These are phyloP conservation scores for Acanthamoeba healyi DNA, from an alignment of 208 protist genomes.

Conservation along the genomic window DNA sequence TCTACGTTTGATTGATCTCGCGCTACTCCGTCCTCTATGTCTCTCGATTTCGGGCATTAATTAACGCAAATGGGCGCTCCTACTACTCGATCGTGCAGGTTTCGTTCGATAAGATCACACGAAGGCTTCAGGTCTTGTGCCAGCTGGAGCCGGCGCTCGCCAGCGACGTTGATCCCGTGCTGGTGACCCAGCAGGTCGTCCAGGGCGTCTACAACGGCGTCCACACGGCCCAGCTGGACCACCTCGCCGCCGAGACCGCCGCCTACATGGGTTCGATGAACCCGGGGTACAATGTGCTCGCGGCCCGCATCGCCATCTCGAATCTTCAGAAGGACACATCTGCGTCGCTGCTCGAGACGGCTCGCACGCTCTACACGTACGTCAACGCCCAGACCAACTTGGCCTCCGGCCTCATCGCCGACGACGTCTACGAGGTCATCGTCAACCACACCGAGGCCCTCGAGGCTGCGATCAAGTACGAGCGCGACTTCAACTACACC, in stretches of 20 bases:
- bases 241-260: slow-evolving; percentile 97
- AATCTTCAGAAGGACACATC: slow-evolving; percentile 98
- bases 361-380: slow-evolving; percentile 94
- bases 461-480: slow-evolving; percentile 95
- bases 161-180: slow-evolving; percentile 81
- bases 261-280: slow-evolving; percentile 95
- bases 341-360: slow-evolving; percentile 92
- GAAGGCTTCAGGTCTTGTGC: slow-evolving; percentile 82
- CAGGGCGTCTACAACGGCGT: slow-evolving; percentile 94
- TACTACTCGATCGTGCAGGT: too few species aligned
- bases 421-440: slow-evolving; percentile 93
- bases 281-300: slow-evolving; percentile 98
- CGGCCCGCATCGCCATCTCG: slow-evolving; percentile 97
- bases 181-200: slow-evolving; percentile 92
- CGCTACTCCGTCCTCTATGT: too few species aligned
- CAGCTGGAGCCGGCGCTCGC: slow-evolving; percentile 81
- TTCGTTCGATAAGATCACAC: slow-evolving; percentile 87
- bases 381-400: slow-evolving; percentile 91
- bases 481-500: slow-evolving; percentile 97
- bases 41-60: too few species aligned
- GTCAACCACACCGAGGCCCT: slow-evolving; percentile 90
- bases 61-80: too few species aligned
- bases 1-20: too few species aligned
- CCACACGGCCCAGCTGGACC: slow-evolving; percentile 94
- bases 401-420: slow-evolving; percentile 94